Conservation (phyloP, 257 asterid genomes). For the Solanum ahanhuiri region DNA sequence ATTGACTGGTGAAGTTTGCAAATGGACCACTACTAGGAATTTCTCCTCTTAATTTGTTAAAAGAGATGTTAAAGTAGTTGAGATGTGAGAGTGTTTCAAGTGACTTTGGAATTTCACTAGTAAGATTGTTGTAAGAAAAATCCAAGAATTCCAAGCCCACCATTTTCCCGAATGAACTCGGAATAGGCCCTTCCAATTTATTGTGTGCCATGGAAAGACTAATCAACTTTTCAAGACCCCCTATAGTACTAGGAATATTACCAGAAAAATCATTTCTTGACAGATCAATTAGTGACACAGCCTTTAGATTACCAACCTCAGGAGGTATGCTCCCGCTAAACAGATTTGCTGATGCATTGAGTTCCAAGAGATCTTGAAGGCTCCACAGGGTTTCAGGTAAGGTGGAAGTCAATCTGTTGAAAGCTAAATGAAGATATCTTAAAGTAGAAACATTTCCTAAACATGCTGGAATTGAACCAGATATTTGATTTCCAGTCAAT, state of each 20-base stretch:
- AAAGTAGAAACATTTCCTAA: background rate
- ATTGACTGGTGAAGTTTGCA: background rate
- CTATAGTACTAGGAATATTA: background rate
- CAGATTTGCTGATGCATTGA: background rate
- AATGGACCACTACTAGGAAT: background rate
- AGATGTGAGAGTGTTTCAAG: background rate
- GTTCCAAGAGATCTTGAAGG: background rate
- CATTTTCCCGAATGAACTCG: background rate
- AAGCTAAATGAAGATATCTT: background rate
- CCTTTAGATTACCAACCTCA: background rate
- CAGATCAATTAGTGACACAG: background rate
- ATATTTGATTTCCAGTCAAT: background rate
- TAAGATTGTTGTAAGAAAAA: background rate
- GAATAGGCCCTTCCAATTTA: background rate
- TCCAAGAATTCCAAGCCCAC: background rate
- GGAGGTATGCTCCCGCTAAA: background rate
- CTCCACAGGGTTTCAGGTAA: conserved; percentile 2
- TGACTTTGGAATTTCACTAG: background rate
- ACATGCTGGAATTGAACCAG: conserved; percentile 6
- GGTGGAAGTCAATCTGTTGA: background rate
- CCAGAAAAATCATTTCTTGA: background rate
- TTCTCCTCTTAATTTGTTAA: conserved; percentile 2
- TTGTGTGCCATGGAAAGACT: background rate
- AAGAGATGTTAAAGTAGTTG: background rate
- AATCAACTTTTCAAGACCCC: background rate